Base-by-base conservation (phyloP, 257 asterid species). In the Echites panduratus region DNA sequence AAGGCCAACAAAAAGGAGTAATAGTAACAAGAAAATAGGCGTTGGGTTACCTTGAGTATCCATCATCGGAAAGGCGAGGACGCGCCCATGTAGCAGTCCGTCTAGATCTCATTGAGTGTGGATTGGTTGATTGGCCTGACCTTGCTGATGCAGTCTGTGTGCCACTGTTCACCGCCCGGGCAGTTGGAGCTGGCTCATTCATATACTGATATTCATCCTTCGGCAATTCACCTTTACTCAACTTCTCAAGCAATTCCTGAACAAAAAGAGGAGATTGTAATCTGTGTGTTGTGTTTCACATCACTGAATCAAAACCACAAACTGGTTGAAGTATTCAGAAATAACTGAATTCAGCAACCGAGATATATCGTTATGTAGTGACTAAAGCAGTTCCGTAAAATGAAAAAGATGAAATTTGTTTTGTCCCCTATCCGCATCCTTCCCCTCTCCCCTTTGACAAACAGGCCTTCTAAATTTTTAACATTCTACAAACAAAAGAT, bases 61-160 rank as follows among this genome's bases (percentile, higher is more conserved):
- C 98, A 80, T 95, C 98, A 32, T 95, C 99, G 71, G 97, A 95
- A 65, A 85, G 40, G 52, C 87, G 95, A 68, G 97, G 79, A 20
- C 80, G 80, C 68, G 98, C 98, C 97, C 97, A 94, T n/a, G 89
- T 83, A 70, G 97, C 93, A 50, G 99, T 95, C 76, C 99, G 82
- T 81, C 95, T 89, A 63, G 99, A 95, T 83, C 97, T 87, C 89
- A 87, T 84, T 62, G 98, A 91, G 62, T 83, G 89, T 70, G 97
- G 93, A 73, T 81, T 85, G 77, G 78, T 63, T 63, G 92, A 66
- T 72, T 75, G 85, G 77, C 84, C 80, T 68, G 88, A 56, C 82
- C 75, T 85, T 50, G 49, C 77, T 16, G 96, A 73, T 70, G 85
- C 67, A 54, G 78, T 68, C 61, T 79, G 84, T 49, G 90, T 24